Percentiles rank a stretch among this genome's conserved stretches.
Evolutionary conservation across 371 early-diverging fungal genomes (phyloP).

Genomic region (Nematocida sp.): DNA sequence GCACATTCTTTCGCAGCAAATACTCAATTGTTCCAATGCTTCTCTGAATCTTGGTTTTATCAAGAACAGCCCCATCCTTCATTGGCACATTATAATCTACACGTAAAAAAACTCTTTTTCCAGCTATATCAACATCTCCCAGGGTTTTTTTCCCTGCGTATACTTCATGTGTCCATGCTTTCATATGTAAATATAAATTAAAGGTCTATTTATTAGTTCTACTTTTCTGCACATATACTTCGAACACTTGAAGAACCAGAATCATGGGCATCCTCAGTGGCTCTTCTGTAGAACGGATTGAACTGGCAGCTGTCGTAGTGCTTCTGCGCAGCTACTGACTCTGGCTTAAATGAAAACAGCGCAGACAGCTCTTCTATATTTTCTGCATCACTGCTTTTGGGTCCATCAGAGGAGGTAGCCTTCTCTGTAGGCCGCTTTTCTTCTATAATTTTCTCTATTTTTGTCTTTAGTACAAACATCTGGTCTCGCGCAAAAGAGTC

Average conservation of each 20-base stretch:
- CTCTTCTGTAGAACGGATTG: slow-evolving; percentile 54
- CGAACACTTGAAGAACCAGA: neutral
- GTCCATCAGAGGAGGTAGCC: neutral
- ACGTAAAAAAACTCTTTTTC: slow-evolving; percentile 69
- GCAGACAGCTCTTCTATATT: slow-evolving; percentile 47
- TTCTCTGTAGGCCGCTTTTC: slow-evolving; percentile 61
- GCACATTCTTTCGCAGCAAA: slow-evolving; percentile 68
- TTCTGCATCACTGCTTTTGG: neutral
- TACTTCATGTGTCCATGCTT: slow-evolving; percentile 54
- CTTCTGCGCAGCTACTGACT: slow-evolving; percentile 5
- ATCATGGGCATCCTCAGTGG: slow-evolving; percentile 25
- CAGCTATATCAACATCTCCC: slow-evolving; percentile 37
- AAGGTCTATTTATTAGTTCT: slow-evolving; percentile 52
- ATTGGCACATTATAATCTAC: slow-evolving; percentile 99
- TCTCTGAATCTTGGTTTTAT: slow-evolving; percentile 77
- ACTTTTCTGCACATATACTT: slow-evolving; percentile 53
- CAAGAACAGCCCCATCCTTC: slow-evolving; percentile 78
- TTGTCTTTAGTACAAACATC: slow-evolving; percentile 66
- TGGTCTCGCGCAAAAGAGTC: slow-evolving; percentile 70
- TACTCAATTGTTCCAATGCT: slow-evolving; percentile 89
- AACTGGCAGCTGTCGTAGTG: slow-evolving; percentile 59
- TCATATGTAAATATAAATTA: slow-evolving; percentile 37
- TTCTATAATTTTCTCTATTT: slow-evolving; percentile 67
- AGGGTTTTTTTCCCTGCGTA: slow-evolving; percentile 56
- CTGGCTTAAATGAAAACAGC: slow-evolving; percentile 53